phyloP scores from a whole-genome alignment of 2,329 filamentous ascomycete species.

The Peltaster fructicola region DNA sequence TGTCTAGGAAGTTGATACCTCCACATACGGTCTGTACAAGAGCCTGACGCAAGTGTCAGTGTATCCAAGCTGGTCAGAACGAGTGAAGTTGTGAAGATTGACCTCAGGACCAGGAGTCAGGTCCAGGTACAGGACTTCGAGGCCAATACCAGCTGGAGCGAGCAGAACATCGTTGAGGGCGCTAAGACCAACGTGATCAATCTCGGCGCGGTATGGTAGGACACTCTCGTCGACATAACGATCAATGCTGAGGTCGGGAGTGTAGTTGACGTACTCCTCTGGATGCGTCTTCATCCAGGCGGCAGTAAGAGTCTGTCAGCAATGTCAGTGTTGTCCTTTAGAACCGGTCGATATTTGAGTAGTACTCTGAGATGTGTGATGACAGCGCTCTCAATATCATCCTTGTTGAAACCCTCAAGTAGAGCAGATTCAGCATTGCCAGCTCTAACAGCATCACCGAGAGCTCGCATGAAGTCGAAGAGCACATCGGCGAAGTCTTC shows the following conservation, averaged over 20 bases:
- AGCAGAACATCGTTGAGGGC: constrained; percentile 64
- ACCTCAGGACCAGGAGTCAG: constrained; percentile 61
- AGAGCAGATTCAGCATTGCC: constrained; percentile 31
- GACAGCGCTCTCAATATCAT: constrained; percentile 49
- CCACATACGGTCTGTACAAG: constrained; percentile 46
- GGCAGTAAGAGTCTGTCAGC: constrained; percentile 53
- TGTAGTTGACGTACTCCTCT: constrained; percentile 53
- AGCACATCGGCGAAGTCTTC: constrained; percentile 74
- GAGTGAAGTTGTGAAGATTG: constrained; percentile 52
- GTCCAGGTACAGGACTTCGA: constrained; percentile 86
- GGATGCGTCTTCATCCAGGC: constrained; percentile 66
- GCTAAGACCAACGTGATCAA: constrained; percentile 74
- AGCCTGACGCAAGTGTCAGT: constrained; percentile 45
- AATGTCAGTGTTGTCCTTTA: constrained; percentile 6
- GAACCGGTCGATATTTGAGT: constrained; percentile 4
- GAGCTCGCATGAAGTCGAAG: constrained; percentile 45
- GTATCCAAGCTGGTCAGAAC: constrained; percentile 31
- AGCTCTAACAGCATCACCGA: constrained; percentile 38
- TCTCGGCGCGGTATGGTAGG: constrained; percentile 62
- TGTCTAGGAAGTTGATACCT: neutral
- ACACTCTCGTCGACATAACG: constrained; percentile 54
- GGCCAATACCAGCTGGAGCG: constrained; percentile 56
- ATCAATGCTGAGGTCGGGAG: constrained; percentile 43
- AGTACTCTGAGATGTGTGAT: constrained; percentile 62
- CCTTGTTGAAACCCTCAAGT: constrained; percentile 51